Evolutionary conservation across 2,329 filamentous ascomycete species (phyloP), one percentile per base, ranked within the genome.

Genomic region (Diaporthe sp.): DNA sequence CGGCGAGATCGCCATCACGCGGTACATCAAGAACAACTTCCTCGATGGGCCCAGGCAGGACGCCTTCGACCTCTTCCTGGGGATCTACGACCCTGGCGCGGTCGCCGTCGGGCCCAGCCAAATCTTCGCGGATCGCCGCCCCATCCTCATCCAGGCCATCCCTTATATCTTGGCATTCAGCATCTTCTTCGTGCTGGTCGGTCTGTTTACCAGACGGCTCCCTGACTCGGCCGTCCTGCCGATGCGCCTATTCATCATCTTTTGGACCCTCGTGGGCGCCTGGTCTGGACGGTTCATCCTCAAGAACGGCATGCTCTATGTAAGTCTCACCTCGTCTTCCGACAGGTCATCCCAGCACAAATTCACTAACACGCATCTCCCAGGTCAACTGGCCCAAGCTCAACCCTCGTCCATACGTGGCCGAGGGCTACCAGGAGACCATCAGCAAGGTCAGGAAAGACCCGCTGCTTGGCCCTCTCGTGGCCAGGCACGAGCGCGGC

Each of bases 331-430:
- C 63, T 6, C 37, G 10, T 20, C 17, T 42, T 37, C 51, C 12
- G 72, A 77, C 80, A 57, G 65, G 2, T 22, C 12, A n/a, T 2
- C 9, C 1, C 25, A n/a, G 34, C 8, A 3, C n/a, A 42, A 4
- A 5, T 12, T 12, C 5, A 73, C 78, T 82, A 75, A 82, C 75
- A 67, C 67, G 0, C 4, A 3, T 17, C n/a, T 61, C 71, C 60
- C 77, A 98, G 95, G 96, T 98, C 79, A 98, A 98, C 86, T 99
- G 97, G 97, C 97, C 97, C 13, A 98, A 98, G 83, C 91, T 99
- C 65, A 98, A 97, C 84, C 96, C 95, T 15, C 93, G 95, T 22
- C 92, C 94, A 3, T 97, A 94, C 85, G 96, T 95, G 3, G 90
- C 92, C 9, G 97, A 99, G 81, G 95, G 95, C 53, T 98, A 96